These are phyloP conservation scores for Dysphania ambrosioides DNA, from an alignment of 148 eudicot genomes.

Conservation along the genomic window DNA sequence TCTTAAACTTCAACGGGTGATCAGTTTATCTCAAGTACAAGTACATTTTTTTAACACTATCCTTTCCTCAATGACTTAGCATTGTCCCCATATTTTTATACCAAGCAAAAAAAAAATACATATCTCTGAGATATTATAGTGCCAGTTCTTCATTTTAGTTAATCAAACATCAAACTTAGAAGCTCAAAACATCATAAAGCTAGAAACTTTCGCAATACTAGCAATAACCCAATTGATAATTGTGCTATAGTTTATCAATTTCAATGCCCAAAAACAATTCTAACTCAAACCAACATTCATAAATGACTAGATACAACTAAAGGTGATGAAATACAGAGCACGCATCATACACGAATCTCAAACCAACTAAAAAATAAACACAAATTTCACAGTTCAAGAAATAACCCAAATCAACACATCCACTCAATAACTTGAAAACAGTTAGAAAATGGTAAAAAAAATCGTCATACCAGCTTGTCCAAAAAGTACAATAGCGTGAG, in stretches of 20 bases:
- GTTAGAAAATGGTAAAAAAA: neutral
- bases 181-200: neutral
- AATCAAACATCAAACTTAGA: neutral
- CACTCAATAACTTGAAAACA: neutral
- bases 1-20: neutral
- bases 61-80: neutral
- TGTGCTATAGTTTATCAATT: slow-evolving; percentile 5
- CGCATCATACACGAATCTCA: neutral
- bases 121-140: neutral
- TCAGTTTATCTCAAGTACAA: neutral
- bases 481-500: slow-evolving; percentile 64
- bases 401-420: neutral
- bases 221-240: neutral
- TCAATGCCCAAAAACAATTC: neutral
- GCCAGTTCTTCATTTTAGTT: neutral
- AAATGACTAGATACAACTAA: neutral
- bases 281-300: neutral
- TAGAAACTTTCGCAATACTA: neutral
- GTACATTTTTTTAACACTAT: no score
- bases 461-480: slow-evolving; percentile 46
- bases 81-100: neutral
- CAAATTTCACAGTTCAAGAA: neutral
- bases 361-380: neutral
- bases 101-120: neutral
- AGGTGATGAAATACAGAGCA: no score